Conservation (phyloP, 257 asterid genomes). For the Solanum chilense region DNA sequence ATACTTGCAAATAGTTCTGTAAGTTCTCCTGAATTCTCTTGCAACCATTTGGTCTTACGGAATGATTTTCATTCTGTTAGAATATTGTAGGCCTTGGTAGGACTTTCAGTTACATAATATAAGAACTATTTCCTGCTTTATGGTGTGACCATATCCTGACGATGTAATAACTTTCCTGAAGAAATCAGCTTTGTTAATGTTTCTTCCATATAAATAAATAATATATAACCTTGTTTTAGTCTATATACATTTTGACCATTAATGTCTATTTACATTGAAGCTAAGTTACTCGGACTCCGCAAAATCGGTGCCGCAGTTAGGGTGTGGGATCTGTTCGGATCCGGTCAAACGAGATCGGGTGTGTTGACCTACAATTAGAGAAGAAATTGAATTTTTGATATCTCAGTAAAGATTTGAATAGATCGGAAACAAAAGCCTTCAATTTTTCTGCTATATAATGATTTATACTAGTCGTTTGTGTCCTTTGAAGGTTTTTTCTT, state of each 20-base stretch:
- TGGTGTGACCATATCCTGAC: background rate
- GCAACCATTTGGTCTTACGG: background rate
- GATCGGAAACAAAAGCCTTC: background rate
- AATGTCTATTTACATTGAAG: background rate
- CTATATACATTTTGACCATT: background rate
- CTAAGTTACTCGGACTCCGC: background rate
- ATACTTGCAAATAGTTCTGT: conserved; percentile 32
- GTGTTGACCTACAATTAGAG: background rate
- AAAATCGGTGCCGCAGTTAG: background rate
- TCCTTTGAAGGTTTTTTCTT: background rate
- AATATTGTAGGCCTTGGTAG: background rate
- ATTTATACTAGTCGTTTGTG: background rate
- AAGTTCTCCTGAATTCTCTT: conserved; percentile 4
- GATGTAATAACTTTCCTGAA: background rate
- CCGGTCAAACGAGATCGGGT: background rate
- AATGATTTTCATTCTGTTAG: background rate
- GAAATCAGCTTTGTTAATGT: background rate
- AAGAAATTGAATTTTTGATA: background rate
- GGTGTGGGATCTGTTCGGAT: background rate
- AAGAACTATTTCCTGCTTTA: background rate
- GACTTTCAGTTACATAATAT: background rate
- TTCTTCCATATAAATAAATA: background rate
- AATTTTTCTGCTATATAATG: background rate
- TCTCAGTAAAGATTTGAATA: background rate
- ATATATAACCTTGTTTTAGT: background rate